Evolutionary conservation across 2,329 filamentous ascomycete species (phyloP).

Genomic region (Fusarium pseudograminearum): DNA sequence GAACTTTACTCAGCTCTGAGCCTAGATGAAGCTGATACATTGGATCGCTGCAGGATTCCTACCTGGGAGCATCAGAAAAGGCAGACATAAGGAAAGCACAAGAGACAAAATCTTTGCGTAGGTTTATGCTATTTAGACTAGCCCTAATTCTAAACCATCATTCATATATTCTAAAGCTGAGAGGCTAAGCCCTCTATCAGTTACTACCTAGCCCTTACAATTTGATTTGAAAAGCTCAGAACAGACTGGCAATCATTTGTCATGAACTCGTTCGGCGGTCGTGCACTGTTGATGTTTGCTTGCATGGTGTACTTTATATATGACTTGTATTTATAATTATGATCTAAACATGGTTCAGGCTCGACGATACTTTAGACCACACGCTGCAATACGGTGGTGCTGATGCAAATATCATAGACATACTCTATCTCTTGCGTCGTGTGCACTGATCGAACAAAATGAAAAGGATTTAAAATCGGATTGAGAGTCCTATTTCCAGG

Average conservation of each 20-base stretch:
- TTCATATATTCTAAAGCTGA: background rate
- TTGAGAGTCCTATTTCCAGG: background rate
- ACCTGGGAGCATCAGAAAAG: too few relatives aligned
- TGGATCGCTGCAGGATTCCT: too few relatives aligned
- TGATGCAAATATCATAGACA: background rate
- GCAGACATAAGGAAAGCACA: background rate
- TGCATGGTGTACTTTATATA: background rate
- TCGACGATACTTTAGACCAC: background rate
- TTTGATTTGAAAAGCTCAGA: background rate
- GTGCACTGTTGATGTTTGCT: background rate
- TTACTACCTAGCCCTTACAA: background rate
- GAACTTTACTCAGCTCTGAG: rapidly evolving
- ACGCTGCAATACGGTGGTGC: background rate
- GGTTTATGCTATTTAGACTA: background rate
- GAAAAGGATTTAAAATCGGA: background rate
- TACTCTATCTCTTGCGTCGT: background rate
- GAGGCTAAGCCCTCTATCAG: background rate
- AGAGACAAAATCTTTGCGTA: background rate
- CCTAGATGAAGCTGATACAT: rapidly evolving
- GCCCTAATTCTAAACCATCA: background rate
- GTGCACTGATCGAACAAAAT: background rate
- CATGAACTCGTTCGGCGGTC: background rate
- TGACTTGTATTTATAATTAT: background rate
- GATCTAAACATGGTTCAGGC: background rate
- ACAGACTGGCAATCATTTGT: background rate